phyloP scores from a whole-genome alignment of 1,139 yeast species.

The Lodderomyces oxycetoniae region DNA sequence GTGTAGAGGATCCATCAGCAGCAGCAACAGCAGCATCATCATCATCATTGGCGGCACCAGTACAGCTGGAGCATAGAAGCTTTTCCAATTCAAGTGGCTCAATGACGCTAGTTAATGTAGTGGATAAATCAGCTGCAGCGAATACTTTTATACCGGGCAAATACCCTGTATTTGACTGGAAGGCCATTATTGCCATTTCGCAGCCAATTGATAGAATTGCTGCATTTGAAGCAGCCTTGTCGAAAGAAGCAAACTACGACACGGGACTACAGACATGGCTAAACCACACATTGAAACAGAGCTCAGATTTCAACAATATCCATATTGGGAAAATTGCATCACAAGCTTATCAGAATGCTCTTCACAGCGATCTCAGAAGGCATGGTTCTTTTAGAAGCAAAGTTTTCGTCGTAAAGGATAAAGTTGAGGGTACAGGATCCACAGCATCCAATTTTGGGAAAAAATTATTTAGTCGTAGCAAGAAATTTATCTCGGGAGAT shows the following conservation, averaged over 20 bases:
- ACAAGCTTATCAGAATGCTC: constrained; percentile 45
- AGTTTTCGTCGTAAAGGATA: constrained; percentile 42
- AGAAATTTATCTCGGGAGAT: constrained; percentile 30
- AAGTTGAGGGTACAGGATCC: constrained; percentile 39
- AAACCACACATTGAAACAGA: constrained; percentile 32
- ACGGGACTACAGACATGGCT: constrained; percentile 50
- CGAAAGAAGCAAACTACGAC: constrained; percentile 36
- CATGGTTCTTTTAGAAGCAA: constrained; percentile 40
- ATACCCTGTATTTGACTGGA: constrained; percentile 43
- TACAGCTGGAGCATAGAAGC: constrained; percentile 1
- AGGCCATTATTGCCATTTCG: constrained; percentile 38
- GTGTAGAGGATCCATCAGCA: neutral
- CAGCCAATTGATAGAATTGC: constrained; percentile 42
- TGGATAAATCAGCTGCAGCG: constrained; percentile 4
- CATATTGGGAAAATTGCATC: constrained; percentile 45
- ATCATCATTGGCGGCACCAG: too few species aligned
- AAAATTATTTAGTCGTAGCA: constrained; percentile 38
- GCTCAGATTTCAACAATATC: constrained; percentile 25
- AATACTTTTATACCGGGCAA: constrained; percentile 7
- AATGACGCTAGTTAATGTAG: neutral
- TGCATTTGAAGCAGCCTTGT: constrained; percentile 38
- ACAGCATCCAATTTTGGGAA: constrained; percentile 43
- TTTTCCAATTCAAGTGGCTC: constrained; percentile 1
- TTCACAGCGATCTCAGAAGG: constrained; percentile 42
- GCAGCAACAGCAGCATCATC: too few species aligned